Evolutionary conservation across 169 alveolate species (phyloP), one percentile per base, ranked within the genome.

Genomic region (Plasmodium coatneyi): DNA sequence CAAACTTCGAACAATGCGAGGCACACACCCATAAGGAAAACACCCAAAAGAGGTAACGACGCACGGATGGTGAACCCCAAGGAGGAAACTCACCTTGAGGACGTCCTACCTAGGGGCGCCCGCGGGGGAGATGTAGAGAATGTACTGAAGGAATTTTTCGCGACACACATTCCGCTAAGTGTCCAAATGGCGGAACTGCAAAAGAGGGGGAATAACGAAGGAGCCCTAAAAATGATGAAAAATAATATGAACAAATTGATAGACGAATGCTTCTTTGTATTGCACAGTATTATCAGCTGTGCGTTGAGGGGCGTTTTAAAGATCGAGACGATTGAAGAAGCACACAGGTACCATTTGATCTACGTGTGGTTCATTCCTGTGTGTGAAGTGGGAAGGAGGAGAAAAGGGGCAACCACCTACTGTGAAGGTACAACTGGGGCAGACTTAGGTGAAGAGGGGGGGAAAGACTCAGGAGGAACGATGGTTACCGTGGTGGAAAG

Each of bases 321-420:
- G 81, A 79, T 79, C 30, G 94, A 89, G 72, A 28, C 80, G 80
- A 32, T 89, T 34, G 72, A 52, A 25, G 82, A 70, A 30, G 72
- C 28, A n/a, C 54, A 43, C 9, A 36, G 54, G 30, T 56, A 89
- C 41, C 16, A 78, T 7, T 41, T 89, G 22, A 89, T 89, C 30
- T 89, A 79, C 72, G 79, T 79, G 22, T 89, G 94, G 94, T 89
- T 89, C 56, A 49, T 12, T 12, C 94, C 94, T 10, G 49, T 79
- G 14, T 74, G 36, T 32, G 36, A 82, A 82, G 3, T 66, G 60
- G 54, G 12, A 19, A n/a, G 22, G 49, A 86, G 66, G 49, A 39
- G 36, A 28, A 66, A 66, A 22, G 76, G 14, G 7, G 76, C 36
- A n/a, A 28, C 41, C 36, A 0, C 76, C 6, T 25, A 66, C 76